Evolutionary conservation across 129 eudicot genomes (phyloP).

Genomic region (Centrapalus pauciflorus): DNA sequence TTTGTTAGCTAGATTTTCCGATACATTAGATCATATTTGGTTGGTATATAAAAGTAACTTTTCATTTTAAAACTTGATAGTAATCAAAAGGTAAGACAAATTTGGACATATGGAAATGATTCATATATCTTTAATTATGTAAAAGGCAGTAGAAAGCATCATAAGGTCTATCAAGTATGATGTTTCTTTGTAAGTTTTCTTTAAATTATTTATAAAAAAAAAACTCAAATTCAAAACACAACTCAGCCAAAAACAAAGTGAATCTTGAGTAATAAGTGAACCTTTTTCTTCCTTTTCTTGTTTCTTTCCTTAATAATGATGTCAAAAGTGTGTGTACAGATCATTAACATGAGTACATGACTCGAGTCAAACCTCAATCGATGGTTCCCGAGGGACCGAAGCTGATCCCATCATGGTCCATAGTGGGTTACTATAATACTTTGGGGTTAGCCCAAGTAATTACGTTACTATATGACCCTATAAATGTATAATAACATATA

Average conservation of each 20-base stretch:
- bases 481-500: no score
- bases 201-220: background rate
- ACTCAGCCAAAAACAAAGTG: slow-evolving; percentile 7
- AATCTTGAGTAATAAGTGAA: background rate
- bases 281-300: no score
- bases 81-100: background rate
- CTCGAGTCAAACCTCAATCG: slow-evolving; percentile 11
- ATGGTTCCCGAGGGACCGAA: background rate
- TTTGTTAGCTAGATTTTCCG: no score
- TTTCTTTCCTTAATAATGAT: slow-evolving; percentile 20
- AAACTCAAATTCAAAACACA: background rate
- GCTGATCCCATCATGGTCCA: no score
- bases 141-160: slow-evolving; percentile 3
- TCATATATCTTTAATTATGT: background rate
- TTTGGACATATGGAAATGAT: background rate
- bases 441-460: no score
- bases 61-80: no score
- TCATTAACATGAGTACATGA: no score
- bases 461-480: no score
- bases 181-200: background rate
- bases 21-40: no score
- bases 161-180: slow-evolving; percentile 9
- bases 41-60: no score
- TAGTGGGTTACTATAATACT: no score
- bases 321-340: no score